Conservation (phyloP, 345 rosid genomes). For the Stellera chamaejasme region DNA sequence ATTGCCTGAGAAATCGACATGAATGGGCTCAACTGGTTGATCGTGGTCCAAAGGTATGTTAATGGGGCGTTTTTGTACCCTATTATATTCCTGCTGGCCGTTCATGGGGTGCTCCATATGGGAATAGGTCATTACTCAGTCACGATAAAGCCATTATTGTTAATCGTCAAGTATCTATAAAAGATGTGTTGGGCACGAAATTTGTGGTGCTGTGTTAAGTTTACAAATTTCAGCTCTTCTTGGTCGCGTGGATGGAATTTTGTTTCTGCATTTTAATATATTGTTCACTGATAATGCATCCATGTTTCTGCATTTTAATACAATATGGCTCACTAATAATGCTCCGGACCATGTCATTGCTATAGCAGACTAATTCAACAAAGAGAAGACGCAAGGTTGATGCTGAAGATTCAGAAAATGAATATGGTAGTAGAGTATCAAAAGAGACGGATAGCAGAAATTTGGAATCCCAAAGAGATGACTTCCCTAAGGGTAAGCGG, state of each 20-base stretch:
- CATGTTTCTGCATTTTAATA: no score
- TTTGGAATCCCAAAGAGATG: conserved; percentile 66
- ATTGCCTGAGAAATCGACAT: conserved; percentile 90
- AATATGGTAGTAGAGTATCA: conserved; percentile 28
- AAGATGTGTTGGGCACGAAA: no score
- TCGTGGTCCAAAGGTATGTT: conserved; percentile 93
- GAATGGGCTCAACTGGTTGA: conserved; percentile 98
- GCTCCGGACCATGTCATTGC: conserved; percentile 1
- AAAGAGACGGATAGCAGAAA: conserved; percentile 30
- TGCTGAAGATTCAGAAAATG: conserved; percentile 67
- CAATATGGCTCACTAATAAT: background rate
- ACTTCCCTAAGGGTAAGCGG: conserved; percentile 88
- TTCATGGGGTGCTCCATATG: background rate
- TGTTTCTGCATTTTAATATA: no score
- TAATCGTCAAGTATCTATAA: no score
- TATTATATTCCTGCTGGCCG: background rate
- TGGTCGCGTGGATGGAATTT: no score
- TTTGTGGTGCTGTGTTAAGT: no score
- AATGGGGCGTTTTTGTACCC: background rate
- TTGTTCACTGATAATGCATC: no score
- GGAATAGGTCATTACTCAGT: background rate
- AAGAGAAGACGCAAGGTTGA: conserved; percentile 80
- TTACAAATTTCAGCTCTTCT: no score
- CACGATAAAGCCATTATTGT: no score
- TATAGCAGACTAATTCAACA: conserved; percentile 67